These are phyloP conservation scores for Lactarius hengduanensis DNA, from an alignment of 768 basidiomycete genomes.

Conservation along the genomic window DNA sequence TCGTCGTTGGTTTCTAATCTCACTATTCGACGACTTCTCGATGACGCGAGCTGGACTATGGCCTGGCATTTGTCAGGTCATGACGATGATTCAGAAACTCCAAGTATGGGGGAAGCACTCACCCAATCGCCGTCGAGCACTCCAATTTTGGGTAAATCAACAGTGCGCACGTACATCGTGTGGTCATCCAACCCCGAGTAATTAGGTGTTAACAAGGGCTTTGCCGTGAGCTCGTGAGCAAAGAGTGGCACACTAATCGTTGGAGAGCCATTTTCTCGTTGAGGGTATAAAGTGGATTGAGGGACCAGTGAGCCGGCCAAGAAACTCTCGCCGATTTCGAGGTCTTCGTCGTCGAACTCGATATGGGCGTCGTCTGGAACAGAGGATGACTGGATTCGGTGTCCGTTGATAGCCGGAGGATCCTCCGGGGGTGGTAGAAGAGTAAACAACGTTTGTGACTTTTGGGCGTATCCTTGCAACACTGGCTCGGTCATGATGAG, in stretches of 20 bases:
- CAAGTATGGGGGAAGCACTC: conserved; percentile 28
- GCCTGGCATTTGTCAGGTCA: conserved; percentile 42
- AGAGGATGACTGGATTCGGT: not conserved
- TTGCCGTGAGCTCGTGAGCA: conserved; percentile 31
- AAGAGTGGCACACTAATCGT: conserved; percentile 24
- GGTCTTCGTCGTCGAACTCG: conserved; percentile 29
- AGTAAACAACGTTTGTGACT: conserved; percentile 24
- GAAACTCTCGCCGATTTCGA: conserved; percentile 76
- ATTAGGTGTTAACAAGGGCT: conserved; percentile 38
- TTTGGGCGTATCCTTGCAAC: conserved; percentile 27
- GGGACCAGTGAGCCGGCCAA: conserved; percentile 36
- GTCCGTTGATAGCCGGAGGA: conserved; percentile 26
- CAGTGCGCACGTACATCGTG: conserved; percentile 59
- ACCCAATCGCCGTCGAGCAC: conserved; percentile 80
- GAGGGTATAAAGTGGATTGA: conserved; percentile 23
- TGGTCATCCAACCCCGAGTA: conserved; percentile 46
- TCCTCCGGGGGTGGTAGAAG: conserved; percentile 20
- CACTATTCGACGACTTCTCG: conserved; percentile 48
- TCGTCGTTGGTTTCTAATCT: conserved; percentile 55
- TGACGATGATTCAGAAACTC: not conserved
- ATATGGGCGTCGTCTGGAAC: conserved; percentile 21
- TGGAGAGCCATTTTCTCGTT: conserved; percentile 8
- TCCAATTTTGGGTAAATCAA: conserved; percentile 65
- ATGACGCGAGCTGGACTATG: conserved; percentile 37
- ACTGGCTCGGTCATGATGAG: conserved; percentile 27